These are phyloP conservation scores for Paramecium biaurelia DNA, from an alignment of 73 alveolate species.

Conservation along the genomic window DNA sequence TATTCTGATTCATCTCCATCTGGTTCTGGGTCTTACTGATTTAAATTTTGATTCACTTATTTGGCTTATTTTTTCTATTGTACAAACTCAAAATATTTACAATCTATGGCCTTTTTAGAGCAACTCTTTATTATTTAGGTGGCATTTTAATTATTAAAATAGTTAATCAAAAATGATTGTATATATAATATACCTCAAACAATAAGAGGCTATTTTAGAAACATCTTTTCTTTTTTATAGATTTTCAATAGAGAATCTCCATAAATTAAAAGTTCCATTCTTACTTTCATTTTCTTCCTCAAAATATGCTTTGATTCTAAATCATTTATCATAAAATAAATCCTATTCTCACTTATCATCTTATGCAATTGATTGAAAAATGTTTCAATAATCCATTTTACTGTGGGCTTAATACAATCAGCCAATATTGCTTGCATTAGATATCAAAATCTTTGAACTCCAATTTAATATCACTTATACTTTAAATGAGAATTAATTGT, in stretches of 20 bases:
- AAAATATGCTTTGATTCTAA: not conserved
- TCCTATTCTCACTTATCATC: not conserved
- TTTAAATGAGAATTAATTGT: no score
- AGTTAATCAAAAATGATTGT: not conserved
- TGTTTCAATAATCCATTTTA: not conserved
- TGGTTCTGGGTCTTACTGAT: not conserved
- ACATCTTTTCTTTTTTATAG: no score
- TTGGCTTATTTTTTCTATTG: not conserved
- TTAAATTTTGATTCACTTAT: not conserved
- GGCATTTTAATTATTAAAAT: not conserved
- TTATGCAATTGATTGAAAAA: not conserved
- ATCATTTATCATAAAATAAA: not conserved
- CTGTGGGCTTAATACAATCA: not conserved
- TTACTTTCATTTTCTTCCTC: not conserved
- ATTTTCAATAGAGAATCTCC: not conserved
- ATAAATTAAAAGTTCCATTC: not conserved
- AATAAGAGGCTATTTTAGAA: not conserved
- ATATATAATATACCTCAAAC: not conserved
- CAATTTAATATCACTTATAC: no score
- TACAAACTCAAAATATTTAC: not conserved
- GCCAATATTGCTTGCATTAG: no score
- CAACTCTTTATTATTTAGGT: not conserved
- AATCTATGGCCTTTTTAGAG: not conserved
- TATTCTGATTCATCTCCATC: slow-evolving; percentile 23
- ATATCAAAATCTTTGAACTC: no score